Evolutionary conservation across 2,329 filamentous ascomycete species (phyloP).

Genomic region (Stylonectria norvegica): DNA sequence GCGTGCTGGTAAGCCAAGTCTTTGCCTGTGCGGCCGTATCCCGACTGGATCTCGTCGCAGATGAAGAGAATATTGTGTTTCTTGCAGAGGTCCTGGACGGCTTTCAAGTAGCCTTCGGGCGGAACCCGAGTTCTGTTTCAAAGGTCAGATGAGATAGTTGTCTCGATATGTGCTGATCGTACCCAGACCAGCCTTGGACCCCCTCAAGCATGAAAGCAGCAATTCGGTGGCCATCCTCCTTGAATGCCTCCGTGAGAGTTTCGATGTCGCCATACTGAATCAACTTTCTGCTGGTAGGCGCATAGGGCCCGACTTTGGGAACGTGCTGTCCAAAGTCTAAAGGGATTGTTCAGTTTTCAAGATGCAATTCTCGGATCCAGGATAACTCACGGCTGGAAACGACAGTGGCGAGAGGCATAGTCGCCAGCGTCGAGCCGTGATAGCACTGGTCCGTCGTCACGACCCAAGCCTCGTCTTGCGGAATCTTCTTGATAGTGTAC

Average conservation of each 20-base stretch:
- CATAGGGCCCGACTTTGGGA: conserved; percentile 8
- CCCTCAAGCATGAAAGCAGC: no score
- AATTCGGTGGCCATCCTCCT: no score
- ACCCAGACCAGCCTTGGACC: no score
- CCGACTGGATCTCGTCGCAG: conserved; percentile 92
- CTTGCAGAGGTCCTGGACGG: conserved; percentile 77
- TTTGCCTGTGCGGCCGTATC: conserved; percentile 82
- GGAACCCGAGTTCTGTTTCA: no score
- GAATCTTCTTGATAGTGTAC: conserved; percentile 15
- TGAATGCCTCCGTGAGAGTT: no score
- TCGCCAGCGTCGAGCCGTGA: conserved; percentile 8
- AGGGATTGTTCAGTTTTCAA: background rate
- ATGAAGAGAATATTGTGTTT: conserved; percentile 88
- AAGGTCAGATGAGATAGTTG: no score
- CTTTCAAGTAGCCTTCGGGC: conserved; percentile 74
- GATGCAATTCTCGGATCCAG: fast-evolving
- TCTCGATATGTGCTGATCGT: no score
- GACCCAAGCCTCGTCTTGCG: conserved; percentile 15
- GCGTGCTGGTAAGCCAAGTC: conserved; percentile 83
- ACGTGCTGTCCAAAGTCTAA: conserved; percentile 11
- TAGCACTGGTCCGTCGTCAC: conserved; percentile 8
- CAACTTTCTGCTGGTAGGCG: no score
- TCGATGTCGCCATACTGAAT: no score
- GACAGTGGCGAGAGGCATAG: conserved; percentile 8
- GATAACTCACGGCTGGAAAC: conserved; percentile 3